Evolutionary conservation across 2,329 filamentous ascomycete species (phyloP).

Genomic region (Karstenula rhodostoma): DNA sequence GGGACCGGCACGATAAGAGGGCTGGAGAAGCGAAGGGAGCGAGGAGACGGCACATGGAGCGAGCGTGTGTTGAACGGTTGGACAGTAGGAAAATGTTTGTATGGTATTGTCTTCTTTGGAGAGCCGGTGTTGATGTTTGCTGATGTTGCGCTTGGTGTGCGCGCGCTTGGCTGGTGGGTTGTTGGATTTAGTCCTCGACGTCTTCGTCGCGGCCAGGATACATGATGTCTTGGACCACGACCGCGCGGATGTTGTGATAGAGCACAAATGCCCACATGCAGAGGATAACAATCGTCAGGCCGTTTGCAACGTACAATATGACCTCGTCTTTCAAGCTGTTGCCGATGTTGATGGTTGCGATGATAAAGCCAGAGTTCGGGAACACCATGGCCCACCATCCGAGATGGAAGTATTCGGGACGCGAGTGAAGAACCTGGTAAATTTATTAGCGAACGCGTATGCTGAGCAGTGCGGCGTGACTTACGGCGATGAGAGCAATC

Average conservation of each 20-base stretch:
- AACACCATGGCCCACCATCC: conserved; percentile 69
- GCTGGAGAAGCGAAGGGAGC: neutral
- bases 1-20: neutral
- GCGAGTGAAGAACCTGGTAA: conserved; percentile 40
- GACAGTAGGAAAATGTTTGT: neutral
- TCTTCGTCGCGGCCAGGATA: conserved; percentile 69
- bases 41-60: conserved; percentile 3
- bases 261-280: conserved; percentile 64
- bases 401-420: conserved; percentile 63
- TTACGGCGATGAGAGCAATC: conserved; percentile 51
- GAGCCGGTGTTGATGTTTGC: neutral
- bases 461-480: conserved; percentile 15
- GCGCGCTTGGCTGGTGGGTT: neutral
- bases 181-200: conserved; percentile 43
- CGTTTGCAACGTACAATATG: conserved; percentile 52
- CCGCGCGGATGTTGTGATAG: conserved; percentile 59
- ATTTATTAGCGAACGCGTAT: conserved; percentile 16
- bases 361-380: conserved; percentile 53
- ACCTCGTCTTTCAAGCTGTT: conserved; percentile 45
- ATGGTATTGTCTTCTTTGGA: conserved; percentile 2
- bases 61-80: conserved; percentile 1
- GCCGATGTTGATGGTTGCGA: conserved; percentile 54
- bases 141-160: neutral
- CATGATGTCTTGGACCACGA: conserved; percentile 62
- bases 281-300: conserved; percentile 61